Conservation (phyloP, 202 grass and related monocot species). For the Bolboschoenoplectus hybrid region DNA sequence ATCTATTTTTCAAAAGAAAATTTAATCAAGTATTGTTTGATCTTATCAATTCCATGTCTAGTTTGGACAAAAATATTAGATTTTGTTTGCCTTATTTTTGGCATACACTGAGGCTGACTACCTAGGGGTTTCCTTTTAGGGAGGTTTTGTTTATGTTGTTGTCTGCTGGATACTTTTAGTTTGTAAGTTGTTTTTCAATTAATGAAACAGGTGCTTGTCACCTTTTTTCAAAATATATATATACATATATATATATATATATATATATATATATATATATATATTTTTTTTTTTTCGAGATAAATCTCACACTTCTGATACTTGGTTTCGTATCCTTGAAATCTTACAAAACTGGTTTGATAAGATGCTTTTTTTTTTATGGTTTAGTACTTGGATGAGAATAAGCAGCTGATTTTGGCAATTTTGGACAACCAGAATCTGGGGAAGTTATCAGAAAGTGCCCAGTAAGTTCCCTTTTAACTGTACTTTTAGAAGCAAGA, state of each 20-base stretch:
- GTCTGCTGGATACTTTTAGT: too few species aligned
- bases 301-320: not conserved
- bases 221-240: too few species aligned
- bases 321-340: not conserved
- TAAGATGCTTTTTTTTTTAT: constrained; percentile 20
- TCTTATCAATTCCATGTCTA: not conserved
- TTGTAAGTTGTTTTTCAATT: too few species aligned
- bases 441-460: constrained; percentile 50
- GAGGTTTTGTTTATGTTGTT: too few species aligned
- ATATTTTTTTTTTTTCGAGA: not conserved
- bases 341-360: not conserved
- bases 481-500: not conserved
- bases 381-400: constrained; percentile 52
- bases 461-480: constrained; percentile 46
- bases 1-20: not conserved
- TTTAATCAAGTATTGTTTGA: not conserved
- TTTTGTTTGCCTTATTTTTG: not conserved
- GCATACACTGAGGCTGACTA: too few species aligned
- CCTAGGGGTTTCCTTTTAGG: too few species aligned
- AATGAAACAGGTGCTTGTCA: too few species aligned
- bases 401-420: constrained; percentile 54
- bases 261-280: too few species aligned
- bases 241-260: too few species aligned
- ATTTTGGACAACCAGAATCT: constrained; percentile 48
- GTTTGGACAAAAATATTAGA: not conserved